Percentiles rank a stretch among this genome's conserved stretches.
Conservation (phyloP, 73 alveolate species). For the Paramecium octaurelia region DNA sequence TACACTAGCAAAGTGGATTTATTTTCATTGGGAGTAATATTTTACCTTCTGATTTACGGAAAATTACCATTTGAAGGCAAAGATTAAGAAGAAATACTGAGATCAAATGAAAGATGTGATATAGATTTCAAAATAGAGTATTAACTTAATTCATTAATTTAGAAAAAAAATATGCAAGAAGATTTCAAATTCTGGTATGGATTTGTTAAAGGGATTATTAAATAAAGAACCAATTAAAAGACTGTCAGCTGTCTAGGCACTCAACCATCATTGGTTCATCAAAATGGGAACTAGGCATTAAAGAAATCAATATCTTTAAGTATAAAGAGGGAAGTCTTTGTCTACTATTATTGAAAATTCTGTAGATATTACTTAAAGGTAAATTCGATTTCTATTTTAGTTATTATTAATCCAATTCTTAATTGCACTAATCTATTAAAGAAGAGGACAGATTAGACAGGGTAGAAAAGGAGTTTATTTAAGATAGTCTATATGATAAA, state of each 20-base stretch:
- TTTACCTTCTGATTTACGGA: conserved; percentile 45
- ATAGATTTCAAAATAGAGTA: conserved; percentile 39
- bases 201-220: conserved; percentile 50
- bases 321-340: conserved; percentile 33
- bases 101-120: conserved; percentile 50
- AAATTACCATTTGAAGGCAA: conserved; percentile 62
- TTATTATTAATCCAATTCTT: conserved; percentile 39
- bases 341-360: conserved; percentile 52
- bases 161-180: conserved; percentile 43
- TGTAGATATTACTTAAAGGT: conserved; percentile 45
- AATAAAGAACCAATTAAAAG: conserved; percentile 65
- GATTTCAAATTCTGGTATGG: conserved; percentile 56
- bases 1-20: conserved; percentile 56
- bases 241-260: conserved; percentile 50
- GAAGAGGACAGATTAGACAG: conserved; percentile 36
- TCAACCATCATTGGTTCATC: conserved; percentile 62
- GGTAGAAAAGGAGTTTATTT: conserved; percentile 47
- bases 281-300: conserved; percentile 50
- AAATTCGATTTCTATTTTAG: neutral
- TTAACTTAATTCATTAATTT: neutral
- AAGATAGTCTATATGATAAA: conserved; percentile 40
- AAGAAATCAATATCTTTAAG: conserved; percentile 15
- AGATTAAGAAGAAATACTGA: conserved; percentile 56
- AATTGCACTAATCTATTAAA: neutral
- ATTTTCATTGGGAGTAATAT: conserved; percentile 50